Percentiles rank a stretch among this genome's conserved stretches.
Conservation (phyloP, 495 filamentous ascomycete genomes). For the Penicillium longicatenatum region DNA sequence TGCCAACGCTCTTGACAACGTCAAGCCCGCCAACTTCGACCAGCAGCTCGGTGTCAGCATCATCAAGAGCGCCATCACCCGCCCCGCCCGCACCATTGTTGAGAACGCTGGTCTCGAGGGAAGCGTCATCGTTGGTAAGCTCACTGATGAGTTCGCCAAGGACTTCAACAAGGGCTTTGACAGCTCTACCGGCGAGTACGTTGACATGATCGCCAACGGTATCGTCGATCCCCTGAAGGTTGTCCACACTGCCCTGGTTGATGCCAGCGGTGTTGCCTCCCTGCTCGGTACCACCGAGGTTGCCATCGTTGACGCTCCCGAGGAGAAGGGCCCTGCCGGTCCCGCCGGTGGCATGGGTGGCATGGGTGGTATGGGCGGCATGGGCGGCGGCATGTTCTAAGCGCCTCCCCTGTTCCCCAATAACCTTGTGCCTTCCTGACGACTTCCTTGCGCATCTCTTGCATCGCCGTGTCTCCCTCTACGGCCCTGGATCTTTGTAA, state of each 20-base stretch:
- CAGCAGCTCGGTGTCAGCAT: constrained; percentile 98
- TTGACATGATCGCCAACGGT: constrained; percentile 96
- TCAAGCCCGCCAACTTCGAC: constrained; percentile 95
- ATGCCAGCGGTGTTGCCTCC: constrained; percentile 95
- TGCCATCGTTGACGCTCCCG: constrained; percentile 91
- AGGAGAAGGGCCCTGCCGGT: constrained; percentile 74
- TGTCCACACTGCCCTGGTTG: constrained; percentile 90
- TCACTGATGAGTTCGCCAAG: constrained; percentile 85
- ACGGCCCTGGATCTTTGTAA: constrained; percentile 30
- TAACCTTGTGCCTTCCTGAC: constrained; percentile 18
- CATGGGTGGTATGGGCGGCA: constrained; percentile 73
- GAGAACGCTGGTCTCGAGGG: constrained; percentile 98
- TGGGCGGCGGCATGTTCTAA: constrained; percentile 55
- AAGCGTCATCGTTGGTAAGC: constrained; percentile 95
- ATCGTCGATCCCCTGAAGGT: constrained; percentile 99
- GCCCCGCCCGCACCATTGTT: constrained; percentile 89
- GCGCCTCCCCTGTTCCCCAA: constrained; percentile 18
- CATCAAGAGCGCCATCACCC: constrained; percentile 95
- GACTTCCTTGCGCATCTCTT: constrained; percentile 41
- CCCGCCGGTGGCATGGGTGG: constrained; percentile 67
- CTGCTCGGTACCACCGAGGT: constrained; percentile 98
- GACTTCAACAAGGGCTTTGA: constrained; percentile 99
- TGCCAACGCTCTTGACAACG: constrained; percentile 75
- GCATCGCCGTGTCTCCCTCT: constrained; percentile 44
- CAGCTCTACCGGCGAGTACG: constrained; percentile 93